phyloP scores from a whole-genome alignment of 2,329 filamentous ascomycete genomes.

The Chaetothyriales sp. region DNA sequence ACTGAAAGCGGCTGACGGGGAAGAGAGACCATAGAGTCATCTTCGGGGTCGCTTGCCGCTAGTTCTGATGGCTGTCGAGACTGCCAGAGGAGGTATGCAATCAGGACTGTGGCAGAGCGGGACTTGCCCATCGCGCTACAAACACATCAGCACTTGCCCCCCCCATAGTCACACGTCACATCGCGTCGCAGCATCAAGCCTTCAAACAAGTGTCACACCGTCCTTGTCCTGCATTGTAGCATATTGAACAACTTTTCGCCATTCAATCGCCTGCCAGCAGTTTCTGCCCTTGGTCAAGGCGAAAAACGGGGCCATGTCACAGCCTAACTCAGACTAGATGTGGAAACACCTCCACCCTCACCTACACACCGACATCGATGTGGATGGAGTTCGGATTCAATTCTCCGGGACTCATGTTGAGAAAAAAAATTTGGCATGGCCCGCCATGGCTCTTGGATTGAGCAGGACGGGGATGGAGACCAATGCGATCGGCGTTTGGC shows the following conservation, averaged over 20 bases:
- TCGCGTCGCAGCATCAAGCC: neutral
- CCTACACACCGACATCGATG: neutral
- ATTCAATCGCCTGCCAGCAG: neutral
- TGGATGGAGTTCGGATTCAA: neutral
- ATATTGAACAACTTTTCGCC: neutral
- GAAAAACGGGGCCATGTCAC: neutral
- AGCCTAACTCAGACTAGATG: neutral
- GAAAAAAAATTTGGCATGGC: neutral
- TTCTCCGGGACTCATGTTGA: neutral
- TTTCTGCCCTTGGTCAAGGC: no score
- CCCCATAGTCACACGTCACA: neutral
- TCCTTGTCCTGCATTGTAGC: neutral
- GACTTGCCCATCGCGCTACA: conserved; percentile 90
- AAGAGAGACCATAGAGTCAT: conserved; percentile 27
- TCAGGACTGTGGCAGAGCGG: conserved; percentile 66
- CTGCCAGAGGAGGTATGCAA: conserved; percentile 65
- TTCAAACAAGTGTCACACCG: neutral
- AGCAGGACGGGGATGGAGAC: neutral
- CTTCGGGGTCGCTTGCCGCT: conserved; percentile 14
- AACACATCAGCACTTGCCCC: neutral
- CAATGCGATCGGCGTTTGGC: neutral
- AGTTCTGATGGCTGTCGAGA: conserved; percentile 9
- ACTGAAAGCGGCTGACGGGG: conserved; percentile 34
- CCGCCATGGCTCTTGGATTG: no score
- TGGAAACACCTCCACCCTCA: neutral